Percentiles rank a stretch among this genome's conserved stretches.
Evolutionary conservation across 805 yeast genomes (phyloP).

Genomic region (Candida parachauliodes): DNA sequence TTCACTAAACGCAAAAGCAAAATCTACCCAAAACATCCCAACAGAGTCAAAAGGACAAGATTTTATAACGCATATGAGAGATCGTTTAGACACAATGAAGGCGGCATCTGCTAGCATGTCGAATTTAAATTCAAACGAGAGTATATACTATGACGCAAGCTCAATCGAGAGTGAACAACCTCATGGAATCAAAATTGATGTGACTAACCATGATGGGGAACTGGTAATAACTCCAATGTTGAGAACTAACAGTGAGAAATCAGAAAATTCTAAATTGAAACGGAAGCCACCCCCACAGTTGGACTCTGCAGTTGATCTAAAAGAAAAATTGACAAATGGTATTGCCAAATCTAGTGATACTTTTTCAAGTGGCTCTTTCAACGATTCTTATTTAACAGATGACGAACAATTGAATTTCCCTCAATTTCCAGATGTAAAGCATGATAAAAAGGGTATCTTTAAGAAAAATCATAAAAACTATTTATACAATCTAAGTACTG

Average conservation of each 20-base stretch:
- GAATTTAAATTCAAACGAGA: background rate
- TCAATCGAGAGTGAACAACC: conserved; percentile 4
- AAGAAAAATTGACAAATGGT: background rate
- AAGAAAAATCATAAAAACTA: conserved; percentile 14
- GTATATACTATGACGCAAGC: background rate
- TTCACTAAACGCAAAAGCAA: conserved; percentile 27
- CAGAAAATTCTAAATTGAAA: conserved; percentile 1
- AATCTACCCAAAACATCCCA: conserved; percentile 9
- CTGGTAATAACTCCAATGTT: background rate
- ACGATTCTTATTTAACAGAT: background rate
- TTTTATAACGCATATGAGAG: conserved; percentile 30
- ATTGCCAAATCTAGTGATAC: conserved; percentile 8
- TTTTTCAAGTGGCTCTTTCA: conserved; percentile 6
- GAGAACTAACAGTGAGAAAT: background rate
- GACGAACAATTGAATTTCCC: conserved; percentile 19
- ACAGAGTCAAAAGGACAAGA: conserved; percentile 21
- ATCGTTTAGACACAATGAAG: conserved; percentile 27
- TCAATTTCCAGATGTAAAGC: conserved; percentile 32
- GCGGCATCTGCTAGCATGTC: background rate
- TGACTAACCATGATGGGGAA: background rate
- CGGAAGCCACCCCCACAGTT: conserved; percentile 7
- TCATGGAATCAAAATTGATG: conserved; percentile 10
- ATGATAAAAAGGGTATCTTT: conserved; percentile 10
- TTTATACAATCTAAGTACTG: conserved; percentile 13
- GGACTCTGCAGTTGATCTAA: background rate